Evolutionary conservation across 2,329 filamentous ascomycete genomes (phyloP).

Genomic region (Bisporella sp.): DNA sequence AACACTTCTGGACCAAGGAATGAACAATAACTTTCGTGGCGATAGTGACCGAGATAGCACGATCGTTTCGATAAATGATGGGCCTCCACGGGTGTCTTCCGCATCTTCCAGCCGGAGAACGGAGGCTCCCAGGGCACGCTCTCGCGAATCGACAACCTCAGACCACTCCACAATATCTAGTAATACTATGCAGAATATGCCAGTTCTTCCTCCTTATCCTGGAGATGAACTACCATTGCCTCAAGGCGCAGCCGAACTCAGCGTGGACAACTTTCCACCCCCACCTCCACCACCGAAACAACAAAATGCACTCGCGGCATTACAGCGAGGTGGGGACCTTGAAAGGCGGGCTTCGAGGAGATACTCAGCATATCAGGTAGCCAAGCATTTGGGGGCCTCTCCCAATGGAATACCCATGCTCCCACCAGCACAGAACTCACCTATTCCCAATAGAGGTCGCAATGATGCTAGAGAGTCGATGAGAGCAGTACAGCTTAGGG

Average conservation of each 20-base stretch:
- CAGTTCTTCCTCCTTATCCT: conserved; percentile 67
- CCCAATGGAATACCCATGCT: conserved; percentile 80
- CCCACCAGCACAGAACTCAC: conserved; percentile 75
- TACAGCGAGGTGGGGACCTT: conserved; percentile 87
- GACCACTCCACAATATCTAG: conserved; percentile 67
- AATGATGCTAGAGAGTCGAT: conserved; percentile 75
- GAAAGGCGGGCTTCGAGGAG: conserved; percentile 87
- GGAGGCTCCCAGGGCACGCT: conserved; percentile 24
- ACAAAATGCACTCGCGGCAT: conserved; percentile 81
- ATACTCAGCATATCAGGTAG: conserved; percentile 95
- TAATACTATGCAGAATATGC: conserved; percentile 67
- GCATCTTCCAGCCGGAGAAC: conserved; percentile 18
- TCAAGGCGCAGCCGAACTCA: conserved; percentile 34
- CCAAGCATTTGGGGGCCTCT: conserved; percentile 79
- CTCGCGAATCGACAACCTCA: conserved; percentile 42
- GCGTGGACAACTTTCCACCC: conserved; percentile 58
- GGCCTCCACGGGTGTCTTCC: conserved; percentile 38
- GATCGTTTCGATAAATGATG: conserved; percentile 24
- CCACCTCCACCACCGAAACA: conserved; percentile 77
- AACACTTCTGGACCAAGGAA: conserved; percentile 51
- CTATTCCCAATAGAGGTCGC: conserved; percentile 77
- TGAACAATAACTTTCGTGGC: conserved; percentile 19
- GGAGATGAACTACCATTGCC: conserved; percentile 48
- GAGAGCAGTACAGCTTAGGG: conserved; percentile 59
- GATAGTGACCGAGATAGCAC: conserved; percentile 15